A percentile compares a stretch with the other conserved stretches of the same genome.
phyloP scores from a whole-genome alignment of 352 stramenopile genomes.

The Phytophthora meadii region DNA sequence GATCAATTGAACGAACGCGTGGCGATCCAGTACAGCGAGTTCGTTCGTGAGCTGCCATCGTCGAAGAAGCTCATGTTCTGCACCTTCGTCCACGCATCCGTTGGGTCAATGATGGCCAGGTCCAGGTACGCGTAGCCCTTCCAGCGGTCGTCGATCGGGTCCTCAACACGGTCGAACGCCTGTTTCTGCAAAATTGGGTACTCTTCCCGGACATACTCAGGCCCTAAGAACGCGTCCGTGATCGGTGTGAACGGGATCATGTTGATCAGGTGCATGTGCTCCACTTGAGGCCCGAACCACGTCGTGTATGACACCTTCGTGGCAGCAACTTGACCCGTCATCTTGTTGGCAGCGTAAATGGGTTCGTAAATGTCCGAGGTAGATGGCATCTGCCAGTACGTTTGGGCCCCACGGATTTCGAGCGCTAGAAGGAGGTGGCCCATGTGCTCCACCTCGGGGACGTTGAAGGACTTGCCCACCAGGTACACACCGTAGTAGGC shows the following conservation, averaged over 20 bases:
- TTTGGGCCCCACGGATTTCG: conserved; percentile 94
- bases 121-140: conserved; percentile 87
- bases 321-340: conserved; percentile 80
- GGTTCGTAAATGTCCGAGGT: conserved; percentile 70
- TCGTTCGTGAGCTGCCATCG: conserved; percentile 87
- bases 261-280: conserved; percentile 92
- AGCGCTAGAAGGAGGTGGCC: conserved; percentile 91
- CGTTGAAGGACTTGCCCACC: conserved; percentile 79
- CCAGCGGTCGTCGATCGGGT: conserved; percentile 84
- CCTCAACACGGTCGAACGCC: conserved; percentile 62
- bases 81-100: conserved; percentile 71
- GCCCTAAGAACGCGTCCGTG: conserved; percentile 74
- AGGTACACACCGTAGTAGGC: conserved; percentile 98
- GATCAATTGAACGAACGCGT: conserved; percentile 52
- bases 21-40: conserved; percentile 91
- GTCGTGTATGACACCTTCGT: conserved; percentile 90
- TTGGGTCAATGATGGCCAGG: conserved; percentile 82
- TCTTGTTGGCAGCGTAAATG: conserved; percentile 81
- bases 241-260: conserved; percentile 93
- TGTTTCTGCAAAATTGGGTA: conserved; percentile 80
- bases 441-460: conserved; percentile 86
- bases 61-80: conserved; percentile 82
- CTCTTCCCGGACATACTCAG: conserved; percentile 77
- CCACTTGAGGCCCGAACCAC: conserved; percentile 85
- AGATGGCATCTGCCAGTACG: conserved; percentile 96